Evolutionary conservation across 768 basidiomycete genomes (phyloP), one percentile per base, ranked within the genome.

Genomic region (Astraeus odoratus): DNA sequence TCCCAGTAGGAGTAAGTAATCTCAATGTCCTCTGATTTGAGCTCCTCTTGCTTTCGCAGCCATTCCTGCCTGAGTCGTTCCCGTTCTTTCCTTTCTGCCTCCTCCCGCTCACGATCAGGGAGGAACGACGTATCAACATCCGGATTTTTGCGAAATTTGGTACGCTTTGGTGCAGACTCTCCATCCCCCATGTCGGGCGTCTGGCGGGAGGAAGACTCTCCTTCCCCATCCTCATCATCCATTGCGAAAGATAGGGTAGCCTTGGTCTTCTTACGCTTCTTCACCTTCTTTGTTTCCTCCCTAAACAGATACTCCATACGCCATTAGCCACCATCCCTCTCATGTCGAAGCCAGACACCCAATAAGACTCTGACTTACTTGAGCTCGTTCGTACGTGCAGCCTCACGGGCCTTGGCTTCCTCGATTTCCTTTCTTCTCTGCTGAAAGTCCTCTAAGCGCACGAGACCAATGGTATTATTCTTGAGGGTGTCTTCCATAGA

Each of bases 1-100:
- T 99, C 96, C 96, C 96, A 99, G 63, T 83, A 99, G 0, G 92
- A 96, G 59, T 97, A 99, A 0, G 84, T 84, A 45, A 99, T 76
- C 64, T 98, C 96, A 43, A 99, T 88, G 19, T 77, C 75, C 51
- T 85, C 84, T 22, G 67, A 57, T 60, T 84, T 83, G 44, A 84
- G 76, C 19, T 81, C 72, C 61, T 83, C 75, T 54, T 87, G 84
- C 50, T 73, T 73, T 52, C 65, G 69, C 26, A 98, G 71, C 93
- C 94, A 99, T 63, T 96, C 81, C 48, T 91, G 75, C 2, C 96
- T 75, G 31, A 99, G 72, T 40, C 86, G 77, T 61, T 99, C 96
- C 30, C 95, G 74, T 62, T 93, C 85, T 48, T 76, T 76, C 13
- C 94, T 78, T 63, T 99, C 96, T 7, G 80, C 78, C 60, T 94